phyloP scores from a whole-genome alignment of 1,284 basidiomycete genomes.

The Peniophora sp. region DNA sequence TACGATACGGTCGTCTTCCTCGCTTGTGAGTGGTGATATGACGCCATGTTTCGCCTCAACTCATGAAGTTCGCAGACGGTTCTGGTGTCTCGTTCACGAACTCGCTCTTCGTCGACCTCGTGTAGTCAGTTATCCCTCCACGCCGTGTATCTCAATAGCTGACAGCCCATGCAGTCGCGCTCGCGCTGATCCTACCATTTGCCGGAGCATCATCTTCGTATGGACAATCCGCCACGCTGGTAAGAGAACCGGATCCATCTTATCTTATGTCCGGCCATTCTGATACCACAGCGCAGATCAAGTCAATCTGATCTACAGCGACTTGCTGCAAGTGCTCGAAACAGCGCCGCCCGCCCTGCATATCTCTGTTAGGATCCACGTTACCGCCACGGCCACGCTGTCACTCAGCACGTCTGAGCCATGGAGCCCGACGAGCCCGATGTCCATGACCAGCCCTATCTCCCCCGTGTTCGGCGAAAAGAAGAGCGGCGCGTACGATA shows the following conservation, averaged over 20 bases:
- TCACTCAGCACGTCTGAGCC: not conserved
- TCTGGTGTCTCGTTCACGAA: conserved; percentile 34
- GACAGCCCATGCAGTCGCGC: conserved; percentile 16
- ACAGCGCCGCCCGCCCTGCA: conserved; percentile 16
- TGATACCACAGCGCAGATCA: conserved; percentile 15
- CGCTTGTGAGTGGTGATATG: conserved; percentile 19
- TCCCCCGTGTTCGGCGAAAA: conserved; percentile 12
- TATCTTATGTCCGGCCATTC: not conserved
- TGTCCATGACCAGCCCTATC: too few species aligned
- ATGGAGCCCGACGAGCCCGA: not conserved
- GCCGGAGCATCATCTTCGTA: conserved; percentile 25
- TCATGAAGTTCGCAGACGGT: conserved; percentile 22
- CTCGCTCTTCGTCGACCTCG: conserved; percentile 28
- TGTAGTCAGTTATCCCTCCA: conserved; percentile 22
- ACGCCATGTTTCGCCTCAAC: not conserved
- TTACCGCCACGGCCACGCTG: conserved; percentile 15
- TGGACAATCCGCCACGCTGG: conserved; percentile 30
- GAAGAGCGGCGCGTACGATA: conserved; percentile 11
- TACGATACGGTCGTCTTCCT: conserved; percentile 30
- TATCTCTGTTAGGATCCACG: conserved; percentile 25
- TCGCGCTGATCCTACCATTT: conserved; percentile 13
- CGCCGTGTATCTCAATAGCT: not conserved
- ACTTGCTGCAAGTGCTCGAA: conserved; percentile 17
- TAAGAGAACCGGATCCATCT: conserved; percentile 13
- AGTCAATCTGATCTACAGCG: conserved; percentile 25